Evolutionary conservation across 2,329 filamentous ascomycete species (phyloP).

Genomic region (Curvularia lunata): DNA sequence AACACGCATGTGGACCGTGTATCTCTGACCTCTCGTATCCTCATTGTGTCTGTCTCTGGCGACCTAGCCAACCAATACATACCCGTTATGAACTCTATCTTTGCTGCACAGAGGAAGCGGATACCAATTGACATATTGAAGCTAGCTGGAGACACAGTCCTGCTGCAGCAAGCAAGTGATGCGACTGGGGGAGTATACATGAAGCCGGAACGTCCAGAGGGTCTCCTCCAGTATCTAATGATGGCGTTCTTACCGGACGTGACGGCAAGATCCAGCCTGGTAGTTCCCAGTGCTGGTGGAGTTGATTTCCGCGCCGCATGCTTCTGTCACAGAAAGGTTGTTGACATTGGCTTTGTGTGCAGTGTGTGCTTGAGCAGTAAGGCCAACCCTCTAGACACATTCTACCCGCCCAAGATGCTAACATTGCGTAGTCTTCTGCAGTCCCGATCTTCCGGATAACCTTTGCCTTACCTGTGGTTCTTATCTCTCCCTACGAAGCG

Average conservation of each 20-base stretch:
- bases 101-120: conserved; percentile 85
- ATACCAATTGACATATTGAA: conserved; percentile 94
- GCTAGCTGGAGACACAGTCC: conserved; percentile 83
- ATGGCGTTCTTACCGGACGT: conserved; percentile 85
- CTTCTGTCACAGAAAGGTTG: conserved; percentile 90
- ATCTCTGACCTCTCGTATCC: conserved; percentile 77
- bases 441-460: conserved; percentile 40
- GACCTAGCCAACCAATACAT: conserved; percentile 92
- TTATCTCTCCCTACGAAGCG: conserved; percentile 46
- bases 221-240: conserved; percentile 91
- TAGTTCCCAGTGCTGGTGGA: conserved; percentile 79
- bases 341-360: conserved; percentile 94
- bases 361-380: conserved; percentile 89
- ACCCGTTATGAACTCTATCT: conserved; percentile 97
- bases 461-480: conserved; percentile 50
- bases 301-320: conserved; percentile 98
- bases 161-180: conserved; percentile 88
- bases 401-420: conserved; percentile 5
- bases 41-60: conserved; percentile 88
- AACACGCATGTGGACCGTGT: conserved; percentile 45
- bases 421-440: conserved; percentile 45
- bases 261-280: conserved; percentile 67
- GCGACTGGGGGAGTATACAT: conserved; percentile 74
- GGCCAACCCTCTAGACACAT: conserved; percentile 27
- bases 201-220: conserved; percentile 59